A percentile compares a stretch with the other conserved stretches of the same genome.
phyloP scores from a whole-genome alignment of 192 early-diverging fungal species.

The Podila clonocystis region DNA sequence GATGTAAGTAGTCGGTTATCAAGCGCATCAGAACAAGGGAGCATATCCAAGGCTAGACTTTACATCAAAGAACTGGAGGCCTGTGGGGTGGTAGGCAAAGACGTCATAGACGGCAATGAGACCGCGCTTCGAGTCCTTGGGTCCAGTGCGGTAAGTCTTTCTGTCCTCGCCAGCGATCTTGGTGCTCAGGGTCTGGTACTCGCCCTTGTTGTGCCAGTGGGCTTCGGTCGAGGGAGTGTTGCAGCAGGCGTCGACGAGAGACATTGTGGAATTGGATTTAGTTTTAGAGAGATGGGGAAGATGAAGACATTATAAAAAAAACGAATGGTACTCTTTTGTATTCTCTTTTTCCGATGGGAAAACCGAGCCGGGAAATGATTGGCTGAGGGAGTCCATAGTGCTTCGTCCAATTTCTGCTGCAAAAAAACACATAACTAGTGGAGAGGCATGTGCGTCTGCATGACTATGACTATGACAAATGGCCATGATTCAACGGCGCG shows the following conservation, averaged over 20 bases:
- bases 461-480: too few species aligned
- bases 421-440: too few species aligned
- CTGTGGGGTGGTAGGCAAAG: constrained; percentile 68
- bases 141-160: constrained; percentile 35
- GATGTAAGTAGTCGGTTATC: not conserved
- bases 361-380: too few species aligned
- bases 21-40: not conserved
- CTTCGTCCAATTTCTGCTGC: too few species aligned
- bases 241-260: constrained; percentile 34
- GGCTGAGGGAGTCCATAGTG: too few species aligned
- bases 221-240: constrained; percentile 38
- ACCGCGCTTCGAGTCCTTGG: constrained; percentile 65
- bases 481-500: too few species aligned
- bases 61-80: constrained; percentile 74
- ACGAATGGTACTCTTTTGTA: not conserved
- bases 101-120: constrained; percentile 76
- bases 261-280: constrained; percentile 6
- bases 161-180: constrained; percentile 32
- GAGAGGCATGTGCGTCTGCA: too few species aligned
- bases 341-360: too few species aligned
- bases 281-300: not conserved
- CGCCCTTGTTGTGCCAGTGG: constrained; percentile 40
- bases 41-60: constrained; percentile 16
- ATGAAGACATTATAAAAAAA: not conserved
- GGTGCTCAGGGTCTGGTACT: constrained; percentile 4